Evolutionary conservation across 768 basidiomycete species (phyloP), one percentile per base, ranked within the genome.

Genomic region (Neoboletus brunneissimus): DNA sequence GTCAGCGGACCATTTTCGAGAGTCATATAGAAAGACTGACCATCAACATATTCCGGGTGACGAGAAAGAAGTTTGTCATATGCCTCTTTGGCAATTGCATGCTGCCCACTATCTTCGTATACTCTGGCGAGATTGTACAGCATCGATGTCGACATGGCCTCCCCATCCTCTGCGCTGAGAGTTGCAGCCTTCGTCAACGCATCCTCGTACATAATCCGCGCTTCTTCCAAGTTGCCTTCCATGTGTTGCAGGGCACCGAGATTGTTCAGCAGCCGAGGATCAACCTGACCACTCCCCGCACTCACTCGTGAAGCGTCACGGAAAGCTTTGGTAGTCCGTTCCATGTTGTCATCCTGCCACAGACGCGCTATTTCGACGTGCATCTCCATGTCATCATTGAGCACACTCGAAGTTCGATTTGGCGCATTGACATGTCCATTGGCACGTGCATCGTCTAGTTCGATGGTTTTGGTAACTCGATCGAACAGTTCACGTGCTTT

Each of bases 41-140:
- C 96, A 68, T 98, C 96, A 23, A 94, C 83, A 68, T 96, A 98
- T 73, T 98, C 97, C 1, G 95, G 93, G 77, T 98, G 96, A 51
- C 89, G 80, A n/a, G 83, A 76, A 35, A 98, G 73, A 10, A 98
- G 78, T 71, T 94, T 93, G 47, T 87, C 84, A 64, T 95, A 98
- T 2, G 91, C 93, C 61, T 89, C 91, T 59, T 80, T 86, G 2
- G 96, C 95, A 57, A 87, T 78, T 2, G 73, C 78, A 5, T 80
- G 78, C 35, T 91, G 87, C 1, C 88, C 88, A 51, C 82, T 78
- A 46, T 94, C 92, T 71, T 99, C 97, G 64, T 94, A 95, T 16
- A 89, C 87, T 55, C 94, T 79, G 0, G 90, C 97, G 23, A 98
- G 83, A 67, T 99, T 99, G 73, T 92, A 98, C 44, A 94, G 74